A percentile compares a stretch with the other conserved stretches of the same genome.
These are phyloP conservation scores for Camellia granthamiana DNA, from an alignment of 148 eudicot genomes.

Conservation along the genomic window DNA sequence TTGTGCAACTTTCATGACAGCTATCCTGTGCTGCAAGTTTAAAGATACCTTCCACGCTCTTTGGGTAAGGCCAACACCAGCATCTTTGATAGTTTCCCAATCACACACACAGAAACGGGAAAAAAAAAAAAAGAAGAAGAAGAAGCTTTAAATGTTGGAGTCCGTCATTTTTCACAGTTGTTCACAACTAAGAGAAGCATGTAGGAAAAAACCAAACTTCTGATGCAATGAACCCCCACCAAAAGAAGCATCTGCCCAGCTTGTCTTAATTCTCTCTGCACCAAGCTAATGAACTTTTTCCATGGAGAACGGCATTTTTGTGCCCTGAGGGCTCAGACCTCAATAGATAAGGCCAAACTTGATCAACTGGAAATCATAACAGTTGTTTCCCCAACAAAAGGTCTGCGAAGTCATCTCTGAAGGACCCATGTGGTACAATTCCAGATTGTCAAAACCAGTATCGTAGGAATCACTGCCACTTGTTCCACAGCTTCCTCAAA, in stretches of 20 bases:
- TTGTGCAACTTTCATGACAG: neutral
- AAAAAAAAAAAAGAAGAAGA: too few relatives aligned
- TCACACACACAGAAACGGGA: neutral
- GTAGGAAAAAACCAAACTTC: neutral
- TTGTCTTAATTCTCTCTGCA: neutral
- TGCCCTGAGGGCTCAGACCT: neutral
- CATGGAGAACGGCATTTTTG: neutral
- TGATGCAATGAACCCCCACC: neutral
- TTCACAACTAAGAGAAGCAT: neutral
- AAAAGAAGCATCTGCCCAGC: neutral
- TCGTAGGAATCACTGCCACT: neutral
- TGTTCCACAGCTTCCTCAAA: neutral
- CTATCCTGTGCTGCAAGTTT: neutral
- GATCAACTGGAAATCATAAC: neutral
- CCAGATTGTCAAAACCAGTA: neutral
- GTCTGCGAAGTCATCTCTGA: neutral
- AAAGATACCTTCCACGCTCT: neutral
- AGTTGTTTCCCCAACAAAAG: neutral
- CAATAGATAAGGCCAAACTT: neutral
- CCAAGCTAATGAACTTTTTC: neutral
- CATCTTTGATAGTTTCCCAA: neutral
- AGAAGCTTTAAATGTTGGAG: neutral
- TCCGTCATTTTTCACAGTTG: neutral
- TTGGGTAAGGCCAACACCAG: neutral
- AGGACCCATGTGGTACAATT: neutral